phyloP scores from a whole-genome alignment of 306 rosid genomes.

The Sicyos baderoa region DNA sequence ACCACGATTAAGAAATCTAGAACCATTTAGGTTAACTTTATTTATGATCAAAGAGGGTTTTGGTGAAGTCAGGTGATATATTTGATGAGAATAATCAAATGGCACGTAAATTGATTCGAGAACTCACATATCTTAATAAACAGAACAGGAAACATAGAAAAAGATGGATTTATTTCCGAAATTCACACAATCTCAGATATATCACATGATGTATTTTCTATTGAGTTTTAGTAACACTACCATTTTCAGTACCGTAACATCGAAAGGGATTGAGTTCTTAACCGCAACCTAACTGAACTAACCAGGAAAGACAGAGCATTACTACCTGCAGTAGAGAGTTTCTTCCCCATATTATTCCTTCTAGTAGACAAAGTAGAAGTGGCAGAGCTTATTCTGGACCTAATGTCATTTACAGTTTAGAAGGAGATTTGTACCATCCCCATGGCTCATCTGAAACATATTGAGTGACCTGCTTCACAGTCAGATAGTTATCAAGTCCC shows the following conservation, averaged over 20 bases:
- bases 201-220: constrained; percentile 5
- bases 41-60: no score
- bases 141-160: background rate
- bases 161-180: background rate
- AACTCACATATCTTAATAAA: no score
- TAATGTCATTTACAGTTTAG: no score
- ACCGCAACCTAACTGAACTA: background rate
- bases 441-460: no score
- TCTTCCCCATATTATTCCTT: background rate
- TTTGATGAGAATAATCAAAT: no score
- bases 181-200: background rate
- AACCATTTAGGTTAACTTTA: no score
- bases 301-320: background rate
- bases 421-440: no score
- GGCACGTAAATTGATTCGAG: no score
- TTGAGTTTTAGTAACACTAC: background rate
- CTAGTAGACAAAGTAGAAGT: background rate
- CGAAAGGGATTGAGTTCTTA: background rate
- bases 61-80: no score
- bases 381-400: background rate
- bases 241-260: background rate
- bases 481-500: no score
- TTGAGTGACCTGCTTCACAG: no score
- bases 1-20: no score
- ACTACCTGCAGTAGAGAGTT: background rate